Percentiles rank a stretch among this genome's conserved stretches.
phyloP scores from a whole-genome alignment of 352 stramenopile species.

The Globisporangium ultimum region DNA sequence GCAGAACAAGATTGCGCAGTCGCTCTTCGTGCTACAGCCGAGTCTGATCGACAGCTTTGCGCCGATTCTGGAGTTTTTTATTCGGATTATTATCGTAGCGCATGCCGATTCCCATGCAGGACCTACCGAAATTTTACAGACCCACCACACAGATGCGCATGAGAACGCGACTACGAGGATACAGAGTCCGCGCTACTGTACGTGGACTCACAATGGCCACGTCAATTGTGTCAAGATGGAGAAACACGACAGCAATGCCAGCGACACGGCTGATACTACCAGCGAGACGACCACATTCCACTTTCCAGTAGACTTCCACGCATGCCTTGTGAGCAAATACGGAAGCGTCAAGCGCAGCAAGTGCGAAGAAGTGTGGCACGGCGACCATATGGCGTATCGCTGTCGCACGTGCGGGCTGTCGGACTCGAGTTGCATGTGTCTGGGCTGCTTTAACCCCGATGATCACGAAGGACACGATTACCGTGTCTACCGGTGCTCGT shows the following conservation, averaged over 20 bases:
- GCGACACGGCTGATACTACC: background rate
- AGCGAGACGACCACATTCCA: conserved; percentile 16
- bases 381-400: conserved; percentile 85
- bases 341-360: conserved; percentile 71
- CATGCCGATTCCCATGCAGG: conserved; percentile 29
- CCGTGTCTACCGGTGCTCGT: conserved; percentile 77
- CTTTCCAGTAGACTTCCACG: conserved; percentile 36
- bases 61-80: conserved; percentile 58
- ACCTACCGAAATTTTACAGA: background rate
- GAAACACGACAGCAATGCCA: conserved; percentile 21
- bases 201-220: conserved; percentile 30
- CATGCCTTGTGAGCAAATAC: conserved; percentile 48
- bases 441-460: conserved; percentile 73
- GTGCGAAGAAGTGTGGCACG: conserved; percentile 86
- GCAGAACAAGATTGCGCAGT: conserved; percentile 40
- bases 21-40: conserved; percentile 38
- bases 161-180: conserved; percentile 9
- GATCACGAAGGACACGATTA: conserved; percentile 83
- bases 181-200: conserved; percentile 10
- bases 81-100: conserved; percentile 54
- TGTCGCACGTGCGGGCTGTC: conserved; percentile 78
- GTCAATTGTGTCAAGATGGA: conserved; percentile 32
- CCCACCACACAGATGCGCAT: conserved; percentile 21
- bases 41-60: conserved; percentile 43
- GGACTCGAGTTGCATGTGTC: conserved; percentile 87